Conservation (phyloP, 2,329 filamentous ascomycete species). For the Arthrobotrys iridis region DNA sequence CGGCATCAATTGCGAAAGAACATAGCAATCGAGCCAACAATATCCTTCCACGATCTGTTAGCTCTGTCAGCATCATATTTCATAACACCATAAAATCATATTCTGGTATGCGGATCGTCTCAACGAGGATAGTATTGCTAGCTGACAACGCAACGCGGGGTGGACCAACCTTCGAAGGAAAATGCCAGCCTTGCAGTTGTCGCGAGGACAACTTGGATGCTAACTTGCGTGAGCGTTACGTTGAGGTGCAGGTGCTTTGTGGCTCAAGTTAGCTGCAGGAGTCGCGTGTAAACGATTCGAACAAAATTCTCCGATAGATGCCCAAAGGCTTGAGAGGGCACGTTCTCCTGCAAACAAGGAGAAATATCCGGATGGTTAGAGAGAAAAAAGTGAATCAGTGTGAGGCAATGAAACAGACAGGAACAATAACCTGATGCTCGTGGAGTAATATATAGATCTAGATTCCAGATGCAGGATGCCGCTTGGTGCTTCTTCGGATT, state of each 20-base stretch:
- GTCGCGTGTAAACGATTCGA: constrained; percentile 29
- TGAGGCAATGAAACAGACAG: constrained; percentile 53
- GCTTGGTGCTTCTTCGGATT: constrained; percentile 49
- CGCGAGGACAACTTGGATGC: not conserved
- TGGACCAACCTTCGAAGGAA: constrained; percentile 30
- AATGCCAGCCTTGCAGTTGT: constrained; percentile 10
- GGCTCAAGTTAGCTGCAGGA: constrained; percentile 36
- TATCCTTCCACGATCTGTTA: not conserved
- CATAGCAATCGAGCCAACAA: not conserved
- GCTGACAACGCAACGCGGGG: constrained; percentile 52
- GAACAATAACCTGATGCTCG: constrained; percentile 44
- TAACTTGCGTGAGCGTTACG: constrained; percentile 5
- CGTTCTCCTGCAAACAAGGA: constrained; percentile 11
- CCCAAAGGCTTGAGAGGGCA: constrained; percentile 5
- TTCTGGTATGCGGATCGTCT: constrained; percentile 15
- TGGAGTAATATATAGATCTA: constrained; percentile 55
- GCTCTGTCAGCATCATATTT: not conserved
- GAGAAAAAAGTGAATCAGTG: constrained; percentile 38
- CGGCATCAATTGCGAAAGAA: not conserved
- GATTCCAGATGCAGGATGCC: constrained; percentile 47
- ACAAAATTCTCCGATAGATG: constrained; percentile 33
- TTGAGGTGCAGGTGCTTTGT: constrained; percentile 15
- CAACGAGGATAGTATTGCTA: constrained; percentile 31
- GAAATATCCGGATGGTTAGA: constrained; percentile 27
- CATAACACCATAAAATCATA: not conserved